Evolutionary conservation across 441 rosid genomes (phyloP), one percentile per base, ranked within the genome.

Genomic region (Populus hybrid): DNA sequence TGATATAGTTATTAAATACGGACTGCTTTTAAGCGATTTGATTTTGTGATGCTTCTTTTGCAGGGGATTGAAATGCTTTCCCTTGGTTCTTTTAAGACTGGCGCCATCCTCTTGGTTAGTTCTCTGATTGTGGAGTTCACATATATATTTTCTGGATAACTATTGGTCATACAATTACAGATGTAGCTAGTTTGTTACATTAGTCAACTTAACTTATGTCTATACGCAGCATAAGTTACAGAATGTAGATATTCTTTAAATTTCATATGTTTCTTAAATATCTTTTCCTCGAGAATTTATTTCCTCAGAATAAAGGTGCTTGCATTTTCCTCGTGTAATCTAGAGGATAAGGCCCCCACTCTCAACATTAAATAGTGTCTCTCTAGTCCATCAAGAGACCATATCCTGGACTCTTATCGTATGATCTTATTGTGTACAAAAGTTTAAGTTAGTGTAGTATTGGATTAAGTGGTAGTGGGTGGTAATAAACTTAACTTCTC

Each of bases 21-120:
- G 66, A 23, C 12, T 23, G 28, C 23, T 23, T 63, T 63, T 21
- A 63, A 63, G 6, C 53, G 21, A 32, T 63, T 40, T 34, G 12
- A 36, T 53, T 67, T 30, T 36, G 10, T 12, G 23, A 40, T 72
- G 18, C 21, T 63, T 73, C 50, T 74, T 70, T 73, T 83, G 64
- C 87, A 95, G 99, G 99, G 99, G 69, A 95, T 94, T 85, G 99
- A 95, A 89, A 95, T 95, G 99, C 99, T 96, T 82, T 96, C 98
- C 83, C 98, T 96, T 76, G 98, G 98, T 36, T 93, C 99, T 68
- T 96, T 96, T 74, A 94, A 94, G 87, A 96, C 98, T 64, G 99
- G 99, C 69, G 98, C 93, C 80, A 94, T 96, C 78, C 96, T 94
- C 77, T 83, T 96, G 96, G 99, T 94, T 90, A 86, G 88, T 67